Percentiles rank a stretch among this genome's conserved stretches.
These are phyloP conservation scores for Prunus kanzakura DNA, from an alignment of 306 rosid species.

Conservation along the genomic window DNA sequence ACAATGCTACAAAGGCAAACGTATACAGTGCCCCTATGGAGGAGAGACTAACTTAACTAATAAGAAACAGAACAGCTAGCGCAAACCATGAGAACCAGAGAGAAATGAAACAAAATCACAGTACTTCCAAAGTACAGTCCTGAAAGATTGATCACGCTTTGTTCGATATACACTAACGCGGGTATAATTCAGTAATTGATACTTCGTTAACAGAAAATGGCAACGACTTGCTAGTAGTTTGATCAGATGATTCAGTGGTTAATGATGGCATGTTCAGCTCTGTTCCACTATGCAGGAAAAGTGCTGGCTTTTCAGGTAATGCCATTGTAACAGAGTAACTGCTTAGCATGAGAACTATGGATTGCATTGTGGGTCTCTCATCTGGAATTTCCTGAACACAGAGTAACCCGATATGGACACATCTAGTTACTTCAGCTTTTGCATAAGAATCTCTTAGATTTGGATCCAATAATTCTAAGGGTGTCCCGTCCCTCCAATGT, in stretches of 20 bases:
- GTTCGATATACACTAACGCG: background rate
- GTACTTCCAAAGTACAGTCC: too few relatives aligned
- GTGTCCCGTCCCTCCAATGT: constrained; percentile 28
- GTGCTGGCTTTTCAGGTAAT: constrained; percentile 33
- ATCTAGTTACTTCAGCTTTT: constrained; percentile 36
- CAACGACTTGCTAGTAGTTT: background rate
- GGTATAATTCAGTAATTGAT: constrained; percentile 11
- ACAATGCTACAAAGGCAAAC: too few relatives aligned
- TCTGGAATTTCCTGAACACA: constrained; percentile 48
- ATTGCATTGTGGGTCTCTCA: constrained; percentile 48
- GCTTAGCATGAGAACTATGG: constrained; percentile 42
- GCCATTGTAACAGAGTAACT: constrained; percentile 34
- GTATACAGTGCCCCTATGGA: too few relatives aligned
- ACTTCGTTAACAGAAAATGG: background rate
- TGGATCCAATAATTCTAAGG: constrained; percentile 33
- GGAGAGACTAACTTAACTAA: too few relatives aligned
- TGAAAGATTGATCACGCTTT: too few relatives aligned
- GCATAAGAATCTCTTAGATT: constrained; percentile 16
- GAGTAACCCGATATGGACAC: constrained; percentile 50
- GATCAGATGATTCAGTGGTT: background rate
- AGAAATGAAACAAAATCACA: too few relatives aligned
- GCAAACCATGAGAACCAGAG: too few relatives aligned
- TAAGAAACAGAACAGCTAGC: too few relatives aligned
- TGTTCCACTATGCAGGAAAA: constrained; percentile 14
- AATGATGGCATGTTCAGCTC: background rate